Conservation (phyloP, 2,329 filamentous ascomycete species). For the Waltergamsia citrina region DNA sequence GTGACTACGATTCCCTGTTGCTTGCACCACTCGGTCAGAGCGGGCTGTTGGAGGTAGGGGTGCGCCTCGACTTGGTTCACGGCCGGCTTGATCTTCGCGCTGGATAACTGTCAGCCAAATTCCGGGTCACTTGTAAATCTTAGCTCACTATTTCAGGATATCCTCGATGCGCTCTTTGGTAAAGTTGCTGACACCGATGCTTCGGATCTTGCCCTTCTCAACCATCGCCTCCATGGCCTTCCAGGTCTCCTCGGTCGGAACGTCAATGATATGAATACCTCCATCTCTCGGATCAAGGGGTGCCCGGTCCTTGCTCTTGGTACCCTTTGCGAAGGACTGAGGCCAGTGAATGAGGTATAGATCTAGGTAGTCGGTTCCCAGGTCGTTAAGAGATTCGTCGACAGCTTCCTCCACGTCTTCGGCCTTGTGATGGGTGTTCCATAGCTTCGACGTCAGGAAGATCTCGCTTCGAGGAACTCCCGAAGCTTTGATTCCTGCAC, state of each 20-base stretch:
- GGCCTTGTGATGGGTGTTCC: slow-evolving; percentile 45
- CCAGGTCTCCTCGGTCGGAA: slow-evolving; percentile 47
- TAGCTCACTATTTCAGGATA: slow-evolving; percentile 30
- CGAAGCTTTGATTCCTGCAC: slow-evolving; percentile 26
- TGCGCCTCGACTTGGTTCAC: slow-evolving; percentile 43
- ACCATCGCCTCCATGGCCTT: slow-evolving; percentile 51
- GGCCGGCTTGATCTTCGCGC: slow-evolving; percentile 34
- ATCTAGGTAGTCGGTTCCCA: slow-evolving; percentile 41
- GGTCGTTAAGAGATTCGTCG: slow-evolving; percentile 34
- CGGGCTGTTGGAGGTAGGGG: slow-evolving; percentile 34
- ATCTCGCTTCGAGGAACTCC: slow-evolving; percentile 29
- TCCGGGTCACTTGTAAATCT: neutral
- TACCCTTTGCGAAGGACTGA: slow-evolving; percentile 30
- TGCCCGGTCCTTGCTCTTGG: slow-evolving; percentile 28
- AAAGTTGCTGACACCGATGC: slow-evolving; percentile 53
- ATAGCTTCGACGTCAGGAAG: slow-evolving; percentile 51
- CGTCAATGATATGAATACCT: slow-evolving; percentile 25
- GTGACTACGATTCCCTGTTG: slow-evolving; percentile 38
- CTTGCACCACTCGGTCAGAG: slow-evolving; percentile 43
- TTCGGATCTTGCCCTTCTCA: slow-evolving; percentile 39
- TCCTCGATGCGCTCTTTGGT: slow-evolving; percentile 41
- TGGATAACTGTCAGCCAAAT: slow-evolving; percentile 4
- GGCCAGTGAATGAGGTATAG: slow-evolving; percentile 38
- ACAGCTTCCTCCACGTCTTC: slow-evolving; percentile 36
- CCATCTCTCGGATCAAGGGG: slow-evolving; percentile 32